Base-by-base conservation (phyloP, 192 early-diverging fungal species). In the Spinellus fusiger region DNA sequence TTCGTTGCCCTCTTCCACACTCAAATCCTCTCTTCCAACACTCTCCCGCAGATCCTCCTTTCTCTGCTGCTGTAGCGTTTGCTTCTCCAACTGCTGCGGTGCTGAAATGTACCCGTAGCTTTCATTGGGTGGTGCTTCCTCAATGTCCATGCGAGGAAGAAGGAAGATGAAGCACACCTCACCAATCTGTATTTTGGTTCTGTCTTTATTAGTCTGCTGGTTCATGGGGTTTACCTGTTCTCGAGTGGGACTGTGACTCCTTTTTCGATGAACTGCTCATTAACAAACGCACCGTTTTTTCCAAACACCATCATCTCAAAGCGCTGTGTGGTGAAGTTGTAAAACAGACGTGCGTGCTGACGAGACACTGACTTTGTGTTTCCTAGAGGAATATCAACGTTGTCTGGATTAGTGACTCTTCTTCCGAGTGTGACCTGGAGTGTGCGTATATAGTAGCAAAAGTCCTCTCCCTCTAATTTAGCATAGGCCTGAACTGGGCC, bases 301-400 rank as follows among this genome's bases (percentile, higher is more conserved):
- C 93, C 93, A 64, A 86, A 80, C 16, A 94, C 87, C 67, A 81
- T 80, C 72, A 96, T 70, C 71, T 96, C 93, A 75, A 93, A 96
- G 25, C 80, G 75, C 61, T 88, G 83, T 18, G 73, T 84, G 27
- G 77, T 71, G 73, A 91, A 92, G 77, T 91, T 96, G 79, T 89
- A 96, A 66, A 81, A 80, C 16, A 96, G 86, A 20, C 84, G 80
- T 13, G 91, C 92, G 54, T 96, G 93, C 65, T 86, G 79, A 23
- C 93, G 77, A 7, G 93, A 96, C 33, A 96, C 88, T 1, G 87
- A 82, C 63, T 96, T 93, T 61, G 83, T 84, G 50, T 80, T 78
- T 49, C 92, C 93, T 29, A 96, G 77, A 64, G 90, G 86, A 31
- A 96, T 86, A 66, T 96, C 93, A n/a, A 94, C 84, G 8, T 80